phyloP scores from a whole-genome alignment of 23 red algal species.

The Gracilariopsis chorda region DNA sequence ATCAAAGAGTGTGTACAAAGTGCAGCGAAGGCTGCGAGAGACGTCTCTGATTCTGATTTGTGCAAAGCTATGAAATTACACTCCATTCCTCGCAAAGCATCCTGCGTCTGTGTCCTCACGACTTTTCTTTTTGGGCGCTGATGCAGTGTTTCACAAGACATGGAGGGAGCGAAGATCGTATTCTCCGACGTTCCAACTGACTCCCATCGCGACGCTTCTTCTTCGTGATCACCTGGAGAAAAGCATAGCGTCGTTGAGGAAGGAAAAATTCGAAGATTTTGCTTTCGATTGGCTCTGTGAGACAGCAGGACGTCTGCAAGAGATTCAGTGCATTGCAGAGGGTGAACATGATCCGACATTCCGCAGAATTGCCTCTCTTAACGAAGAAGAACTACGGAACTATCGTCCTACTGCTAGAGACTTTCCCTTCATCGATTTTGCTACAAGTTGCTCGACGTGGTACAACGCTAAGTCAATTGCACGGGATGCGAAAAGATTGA shows the following conservation, averaged over 20 bases:
- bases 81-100: neutral
- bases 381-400: conserved; percentile 13
- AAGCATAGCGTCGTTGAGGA: neutral
- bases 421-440: conserved; percentile 21
- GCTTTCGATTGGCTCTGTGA: conserved; percentile 19
- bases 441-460: neutral
- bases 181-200: neutral
- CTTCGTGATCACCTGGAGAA: conserved; percentile 11
- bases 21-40: neutral
- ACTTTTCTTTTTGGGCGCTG: conserved; percentile 19
- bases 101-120: conserved; percentile 7
- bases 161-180: neutral
- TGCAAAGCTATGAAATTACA: conserved; percentile 4
- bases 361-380: conserved; percentile 1
- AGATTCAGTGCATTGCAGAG: conserved; percentile 2
- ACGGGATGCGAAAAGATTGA: neutral
- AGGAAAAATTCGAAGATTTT: conserved; percentile 29
- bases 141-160: conserved; percentile 27
- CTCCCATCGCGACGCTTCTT: neutral
- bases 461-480: conserved; percentile 16
- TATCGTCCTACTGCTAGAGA: conserved; percentile 23
- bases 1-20: neutral
- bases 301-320: neutral
- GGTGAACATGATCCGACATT: conserved; percentile 10
- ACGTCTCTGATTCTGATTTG: neutral